These are phyloP conservation scores for Vigna unguiculata DNA, from an alignment of 306 rosid species.

Conservation along the genomic window DNA sequence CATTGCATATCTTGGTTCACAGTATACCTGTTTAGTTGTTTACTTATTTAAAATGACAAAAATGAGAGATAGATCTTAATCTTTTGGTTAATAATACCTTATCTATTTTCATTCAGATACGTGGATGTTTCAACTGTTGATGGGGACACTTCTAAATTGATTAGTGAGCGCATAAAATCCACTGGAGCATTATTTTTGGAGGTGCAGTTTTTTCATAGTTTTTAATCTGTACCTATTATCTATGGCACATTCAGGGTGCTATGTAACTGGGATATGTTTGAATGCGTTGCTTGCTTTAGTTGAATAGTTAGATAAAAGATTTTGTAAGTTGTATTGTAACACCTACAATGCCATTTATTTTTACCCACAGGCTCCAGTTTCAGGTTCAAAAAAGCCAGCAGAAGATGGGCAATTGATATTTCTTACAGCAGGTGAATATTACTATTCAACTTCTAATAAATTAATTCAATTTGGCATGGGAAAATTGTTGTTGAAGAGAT, in stretches of 20 bases:
- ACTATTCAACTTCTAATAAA: constrained; percentile 26
- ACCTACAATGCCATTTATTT: constrained; percentile 33
- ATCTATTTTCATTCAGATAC: constrained; percentile 68
- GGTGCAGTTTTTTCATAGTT: constrained; percentile 51
- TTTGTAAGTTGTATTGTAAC: constrained; percentile 31
- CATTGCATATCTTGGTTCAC: constrained; percentile 20
- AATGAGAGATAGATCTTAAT: not conserved
- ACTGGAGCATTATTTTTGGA: constrained; percentile 91
- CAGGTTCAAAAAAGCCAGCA: constrained; percentile 96
- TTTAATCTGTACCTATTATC: constrained; percentile 3
- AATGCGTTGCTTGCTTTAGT: constrained; percentile 1
- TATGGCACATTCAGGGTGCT: constrained; percentile 1
- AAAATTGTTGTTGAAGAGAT: constrained; percentile 14
- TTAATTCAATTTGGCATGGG: constrained; percentile 27
- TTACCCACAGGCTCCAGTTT: constrained; percentile 88
- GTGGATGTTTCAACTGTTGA: constrained; percentile 98
- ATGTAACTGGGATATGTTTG: constrained; percentile 30
- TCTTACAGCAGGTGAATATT: constrained; percentile 84
- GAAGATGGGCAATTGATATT: constrained; percentile 96
- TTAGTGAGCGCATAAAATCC: constrained; percentile 65
- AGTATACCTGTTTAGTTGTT: not conserved
- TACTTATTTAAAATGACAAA: constrained; percentile 7
- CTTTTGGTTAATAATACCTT: constrained; percentile 6
- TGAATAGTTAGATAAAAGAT: constrained; percentile 28
- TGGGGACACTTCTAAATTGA: constrained; percentile 75